Percentiles rank a stretch among this genome's conserved stretches.
These are phyloP conservation scores for Fraxinus sp. DNA, from an alignment of 305 asterid species.

Conservation along the genomic window DNA sequence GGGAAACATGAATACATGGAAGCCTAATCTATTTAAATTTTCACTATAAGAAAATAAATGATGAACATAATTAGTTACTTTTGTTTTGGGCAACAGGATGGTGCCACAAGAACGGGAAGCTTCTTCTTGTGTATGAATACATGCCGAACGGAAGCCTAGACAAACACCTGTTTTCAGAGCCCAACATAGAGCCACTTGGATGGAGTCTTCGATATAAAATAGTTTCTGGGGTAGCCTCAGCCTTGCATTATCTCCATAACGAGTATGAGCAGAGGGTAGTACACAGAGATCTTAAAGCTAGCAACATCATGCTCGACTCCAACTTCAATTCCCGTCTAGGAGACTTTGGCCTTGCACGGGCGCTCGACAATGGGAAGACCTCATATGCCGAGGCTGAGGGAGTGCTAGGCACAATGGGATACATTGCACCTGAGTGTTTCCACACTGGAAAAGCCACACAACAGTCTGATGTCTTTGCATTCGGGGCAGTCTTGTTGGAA, in stretches of 20 bases:
- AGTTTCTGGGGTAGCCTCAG: conserved; percentile 74
- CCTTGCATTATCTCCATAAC: conserved; percentile 86
- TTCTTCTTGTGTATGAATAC: conserved; percentile 78
- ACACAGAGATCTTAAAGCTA: conserved; percentile 87
- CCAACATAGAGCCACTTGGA: conserved; percentile 36
- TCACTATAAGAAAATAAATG: background rate
- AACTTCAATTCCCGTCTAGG: conserved; percentile 82
- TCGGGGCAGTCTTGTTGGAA: conserved; percentile 82
- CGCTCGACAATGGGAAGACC: conserved; percentile 73
- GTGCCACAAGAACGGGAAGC: conserved; percentile 88
- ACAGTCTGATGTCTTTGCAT: conserved; percentile 80
- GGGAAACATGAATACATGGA: background rate
- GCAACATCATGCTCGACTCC: conserved; percentile 87
- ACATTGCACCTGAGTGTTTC: conserved; percentile 95
- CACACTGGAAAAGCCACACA: conserved; percentile 86
- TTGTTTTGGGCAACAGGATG: conserved; percentile 53
- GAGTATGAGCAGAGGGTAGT: conserved; percentile 83
- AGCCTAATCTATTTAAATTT: background rate
- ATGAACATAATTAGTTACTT: background rate
- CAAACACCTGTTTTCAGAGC: conserved; percentile 65
- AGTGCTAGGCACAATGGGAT: conserved; percentile 79
- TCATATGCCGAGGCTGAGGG: conserved; percentile 87
- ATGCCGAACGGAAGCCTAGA: conserved; percentile 96
- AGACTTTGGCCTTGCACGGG: conserved; percentile 92
- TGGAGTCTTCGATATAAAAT: conserved; percentile 72